Base-by-base conservation (phyloP, 352 stramenopile genomes). In the Phytophthora lateralis region DNA sequence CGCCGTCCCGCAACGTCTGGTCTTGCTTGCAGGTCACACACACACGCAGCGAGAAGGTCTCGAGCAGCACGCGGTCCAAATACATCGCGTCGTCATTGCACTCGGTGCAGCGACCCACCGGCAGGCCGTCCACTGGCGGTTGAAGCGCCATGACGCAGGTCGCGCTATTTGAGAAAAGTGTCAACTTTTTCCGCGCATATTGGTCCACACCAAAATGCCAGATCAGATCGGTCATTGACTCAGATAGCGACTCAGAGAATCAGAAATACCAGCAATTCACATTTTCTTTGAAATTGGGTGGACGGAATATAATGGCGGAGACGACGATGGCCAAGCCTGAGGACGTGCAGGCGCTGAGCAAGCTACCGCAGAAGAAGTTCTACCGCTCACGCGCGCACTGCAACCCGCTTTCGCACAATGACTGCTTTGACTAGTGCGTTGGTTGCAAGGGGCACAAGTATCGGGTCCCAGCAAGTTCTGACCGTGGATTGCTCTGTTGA, bases 381-480 rank as follows among this genome's bases (percentile, higher is more conserved):
- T 99, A 98, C 75, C 90, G 97, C 38, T 95, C 89, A 72, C 88
- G 97, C 30, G 97, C 97, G 17, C 97, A 99, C 73, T 98, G 93
- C 78, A 99, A 99, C 75, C 97, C 97, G 29, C 77, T 99, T 29
- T 98, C 90, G 18, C 93, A 98, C 76, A 99, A 98, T 78, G 94
- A 99, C 76, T 88, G 83, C 44, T 98, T 98, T 60, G 78, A 96
- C 49, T 98, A 98, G 85, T 94, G 71, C 65, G 84, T 81, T 6
- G 11, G n/a, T 17, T 45, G 39, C 17, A 45, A 15, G 4, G 39
- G 9, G 10, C 17, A 42, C 37, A 7, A 42, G 6, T 9, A 4
- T 20, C 32, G 34, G 15, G 37, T 14, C 2, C 5, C 3, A 43
- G 34, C 4, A 15, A 12, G 17, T 43, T 11, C 17, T 43, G 37